Evolutionary conservation across 257 asterid genomes (phyloP), one percentile per base, ranked within the genome.

Genomic region (Nicotiana knightiana): DNA sequence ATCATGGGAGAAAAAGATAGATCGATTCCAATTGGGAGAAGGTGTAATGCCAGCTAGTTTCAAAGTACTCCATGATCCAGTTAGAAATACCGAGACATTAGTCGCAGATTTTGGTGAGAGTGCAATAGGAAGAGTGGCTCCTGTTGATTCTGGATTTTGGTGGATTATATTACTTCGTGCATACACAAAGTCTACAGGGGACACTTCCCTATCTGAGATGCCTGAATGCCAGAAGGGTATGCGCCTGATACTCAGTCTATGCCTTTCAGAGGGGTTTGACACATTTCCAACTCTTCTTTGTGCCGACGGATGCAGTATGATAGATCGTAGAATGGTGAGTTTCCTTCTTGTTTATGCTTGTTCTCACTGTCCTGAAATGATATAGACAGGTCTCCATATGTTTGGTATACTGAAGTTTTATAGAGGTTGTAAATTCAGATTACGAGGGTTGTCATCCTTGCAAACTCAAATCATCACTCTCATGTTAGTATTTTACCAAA

Each of bases 141-240:
- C 96, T 58, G 92, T 92, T 63, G 96, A 92, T 84, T 92, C 96
- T 83, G 96, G 96, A n/a, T 92, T 92, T 83, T 90, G 96, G 96
- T 92, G 96, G 96, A 92, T 92, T 81, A 90, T 92, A 79, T 86
- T 92, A 67, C 92, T 92, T 63, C 90, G 93, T 35, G 96, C 94
- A 10, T 92, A 90, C 89, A 92, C 96, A 21, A 92, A 87, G 84
- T 92, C 93, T 2, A 90, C 96, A 4, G 96, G 96, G 71, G 96
- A 92, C 88, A 43, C 90, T 32, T 85, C 96, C 67, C 84, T 92
- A 89, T 92, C 94, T 46, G 96, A 92, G 83, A 81, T 64, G 88
- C 94, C 94, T 35, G 96, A 90, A 83, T 90, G 94, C 86, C 96
- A 92, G 85, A 90, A 85, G 87, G 96, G 96, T 66, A 92, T 92